A percentile compares a stretch with the other conserved stretches of the same genome.
phyloP scores from a whole-genome alignment of 768 basidiomycete genomes.

The Tylopilus balloui region DNA sequence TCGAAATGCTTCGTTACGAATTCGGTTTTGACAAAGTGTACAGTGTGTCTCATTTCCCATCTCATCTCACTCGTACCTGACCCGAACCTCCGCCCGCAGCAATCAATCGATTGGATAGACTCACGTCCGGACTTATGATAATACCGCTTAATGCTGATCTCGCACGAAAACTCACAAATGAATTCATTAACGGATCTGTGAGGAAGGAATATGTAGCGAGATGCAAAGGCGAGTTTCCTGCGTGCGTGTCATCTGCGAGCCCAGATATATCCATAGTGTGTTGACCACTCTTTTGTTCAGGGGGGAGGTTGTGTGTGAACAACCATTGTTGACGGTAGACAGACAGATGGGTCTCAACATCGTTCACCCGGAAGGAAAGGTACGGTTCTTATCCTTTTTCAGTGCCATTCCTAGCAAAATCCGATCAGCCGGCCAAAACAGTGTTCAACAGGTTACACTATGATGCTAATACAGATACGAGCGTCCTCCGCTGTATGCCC shows the following conservation, averaged over 20 bases:
- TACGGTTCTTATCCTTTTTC: slow-evolving; percentile 26
- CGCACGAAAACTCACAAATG: slow-evolving; percentile 66
- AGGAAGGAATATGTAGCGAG: slow-evolving; percentile 92
- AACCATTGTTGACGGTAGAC: slow-evolving; percentile 88
- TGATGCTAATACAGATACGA: slow-evolving; percentile 74
- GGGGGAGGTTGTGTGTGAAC: slow-evolving; percentile 75
- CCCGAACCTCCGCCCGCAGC: slow-evolving; percentile 44
- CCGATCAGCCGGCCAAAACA: slow-evolving; percentile 73
- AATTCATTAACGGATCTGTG: slow-evolving; percentile 79
- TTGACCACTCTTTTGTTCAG: slow-evolving; percentile 35
- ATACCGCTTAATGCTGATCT: slow-evolving; percentile 69
- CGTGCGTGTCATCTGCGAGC: slow-evolving; percentile 45
- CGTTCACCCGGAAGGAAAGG: slow-evolving; percentile 93
- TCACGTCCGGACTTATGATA: slow-evolving; percentile 96
- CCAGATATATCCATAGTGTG: background rate
- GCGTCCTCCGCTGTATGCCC: slow-evolving; percentile 74
- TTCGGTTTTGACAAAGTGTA: slow-evolving; percentile 79
- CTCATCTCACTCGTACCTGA: background rate
- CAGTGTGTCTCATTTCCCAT: slow-evolving; percentile 49
- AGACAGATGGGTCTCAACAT: slow-evolving; percentile 96
- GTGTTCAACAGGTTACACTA: slow-evolving; percentile 81
- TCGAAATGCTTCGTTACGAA: slow-evolving; percentile 81
- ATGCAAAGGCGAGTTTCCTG: slow-evolving; percentile 80
- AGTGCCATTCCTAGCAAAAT: background rate
- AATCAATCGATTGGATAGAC: slow-evolving; percentile 87